A percentile compares a stretch with the other conserved stretches of the same genome.
Conservation (phyloP, 1,284 basidiomycete genomes). For the Microbotryum intermedium region DNA sequence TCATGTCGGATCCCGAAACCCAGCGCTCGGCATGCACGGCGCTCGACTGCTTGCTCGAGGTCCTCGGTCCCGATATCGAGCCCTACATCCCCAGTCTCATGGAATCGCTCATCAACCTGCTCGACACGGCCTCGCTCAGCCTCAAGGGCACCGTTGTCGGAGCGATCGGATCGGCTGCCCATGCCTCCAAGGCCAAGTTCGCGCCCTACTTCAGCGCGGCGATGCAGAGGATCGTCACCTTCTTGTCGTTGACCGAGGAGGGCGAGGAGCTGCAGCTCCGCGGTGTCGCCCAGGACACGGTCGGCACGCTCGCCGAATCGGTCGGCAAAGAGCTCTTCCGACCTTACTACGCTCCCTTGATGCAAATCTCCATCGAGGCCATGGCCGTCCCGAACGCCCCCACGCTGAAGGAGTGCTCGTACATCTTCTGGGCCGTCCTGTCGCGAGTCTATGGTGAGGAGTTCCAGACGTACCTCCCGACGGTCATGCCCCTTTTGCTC, state of each 20-base stretch:
- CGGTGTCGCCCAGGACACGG: slow-evolving; percentile 95
- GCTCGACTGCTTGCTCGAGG: slow-evolving; percentile 92
- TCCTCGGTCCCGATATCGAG: slow-evolving; percentile 75
- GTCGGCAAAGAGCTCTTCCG: slow-evolving; percentile 90
- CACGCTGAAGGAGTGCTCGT: slow-evolving; percentile 87
- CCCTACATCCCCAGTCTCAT: slow-evolving; percentile 91
- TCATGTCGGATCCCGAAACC: slow-evolving; percentile 79
- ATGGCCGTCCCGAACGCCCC: slow-evolving; percentile 75
- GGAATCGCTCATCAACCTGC: slow-evolving; percentile 82
- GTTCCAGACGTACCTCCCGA: slow-evolving; percentile 77
- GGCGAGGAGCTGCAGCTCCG: slow-evolving; percentile 83
- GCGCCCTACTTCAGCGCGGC: slow-evolving; percentile 90
- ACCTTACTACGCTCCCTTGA: slow-evolving; percentile 90
- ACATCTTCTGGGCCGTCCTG: slow-evolving; percentile 98
- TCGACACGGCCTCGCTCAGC: slow-evolving; percentile 72
- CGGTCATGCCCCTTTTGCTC: slow-evolving; percentile 79
- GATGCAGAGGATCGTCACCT: slow-evolving; percentile 77
- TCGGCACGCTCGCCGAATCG: slow-evolving; percentile 95
- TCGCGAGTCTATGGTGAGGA: slow-evolving; percentile 91
- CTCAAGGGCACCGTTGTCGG: slow-evolving; percentile 96
- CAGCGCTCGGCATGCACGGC: slow-evolving; percentile 91
- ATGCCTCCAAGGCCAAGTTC: slow-evolving; percentile 91
- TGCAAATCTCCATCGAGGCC: slow-evolving; percentile 89
- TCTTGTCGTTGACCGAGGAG: slow-evolving; percentile 75
- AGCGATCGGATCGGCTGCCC: slow-evolving; percentile 94